These are phyloP conservation scores for Aspergillus steynii DNA, from an alignment of 495 filamentous ascomycete species.

Conservation along the genomic window DNA sequence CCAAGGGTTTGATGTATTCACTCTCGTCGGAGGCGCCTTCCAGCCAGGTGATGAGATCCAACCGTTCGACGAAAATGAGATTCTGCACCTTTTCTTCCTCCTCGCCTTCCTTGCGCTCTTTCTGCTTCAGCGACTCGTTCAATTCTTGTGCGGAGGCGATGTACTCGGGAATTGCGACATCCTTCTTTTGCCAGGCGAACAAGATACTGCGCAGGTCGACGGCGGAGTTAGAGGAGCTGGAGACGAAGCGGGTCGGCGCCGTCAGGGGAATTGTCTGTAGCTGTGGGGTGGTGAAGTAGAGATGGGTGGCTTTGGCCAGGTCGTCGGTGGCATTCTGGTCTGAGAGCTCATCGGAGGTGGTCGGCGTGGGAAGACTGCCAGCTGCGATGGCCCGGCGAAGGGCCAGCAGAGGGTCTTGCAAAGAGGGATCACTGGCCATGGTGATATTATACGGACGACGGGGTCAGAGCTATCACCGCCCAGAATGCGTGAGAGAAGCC, in stretches of 20 bases:
- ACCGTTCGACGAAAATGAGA: conserved; percentile 82
- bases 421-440: conserved; percentile 35
- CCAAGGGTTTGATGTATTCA: conserved; percentile 86
- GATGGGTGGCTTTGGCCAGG: conserved; percentile 77
- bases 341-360: conserved; percentile 60
- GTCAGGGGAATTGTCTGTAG: conserved; percentile 71
- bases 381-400: conserved; percentile 76
- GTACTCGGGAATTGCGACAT: conserved; percentile 84
- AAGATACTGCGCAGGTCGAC: conserved; percentile 93
- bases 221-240: conserved; percentile 57
- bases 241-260: conserved; percentile 80
- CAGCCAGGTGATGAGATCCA: conserved; percentile 90
- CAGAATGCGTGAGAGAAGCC: not conserved
- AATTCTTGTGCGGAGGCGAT: conserved; percentile 77
- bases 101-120: conserved; percentile 51
- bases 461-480: not conserved
- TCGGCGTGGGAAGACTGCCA: conserved; percentile 64
- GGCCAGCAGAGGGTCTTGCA: conserved; percentile 72
- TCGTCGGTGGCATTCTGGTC: conserved; percentile 47
- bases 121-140: conserved; percentile 71
- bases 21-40: conserved; percentile 85
- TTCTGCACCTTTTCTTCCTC: conserved; percentile 63
- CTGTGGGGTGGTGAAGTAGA: conserved; percentile 68
- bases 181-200: conserved; percentile 91
- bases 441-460: not conserved